Conservation (phyloP, 768 basidiomycete species). For the Mycena amicta region DNA sequence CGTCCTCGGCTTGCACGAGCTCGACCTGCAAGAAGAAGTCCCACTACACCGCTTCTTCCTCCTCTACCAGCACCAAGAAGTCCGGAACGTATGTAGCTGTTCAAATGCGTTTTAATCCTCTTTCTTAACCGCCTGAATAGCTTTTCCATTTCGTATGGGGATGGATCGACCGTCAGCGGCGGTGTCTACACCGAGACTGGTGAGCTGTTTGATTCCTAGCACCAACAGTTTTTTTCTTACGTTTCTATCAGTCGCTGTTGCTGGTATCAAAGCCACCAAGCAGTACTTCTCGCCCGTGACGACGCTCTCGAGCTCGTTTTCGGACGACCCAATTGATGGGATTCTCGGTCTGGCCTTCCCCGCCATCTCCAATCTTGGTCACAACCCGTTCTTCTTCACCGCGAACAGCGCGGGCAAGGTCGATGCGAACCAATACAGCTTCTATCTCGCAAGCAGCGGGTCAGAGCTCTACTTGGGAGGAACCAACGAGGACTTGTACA, state of each 20-base stretch:
- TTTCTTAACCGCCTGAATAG: no score
- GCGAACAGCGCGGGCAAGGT: conserved; percentile 36
- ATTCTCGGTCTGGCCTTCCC: conserved; percentile 40
- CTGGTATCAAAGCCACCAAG: conserved; percentile 16
- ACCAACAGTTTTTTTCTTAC: conserved; percentile 31
- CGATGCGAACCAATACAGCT: conserved; percentile 40
- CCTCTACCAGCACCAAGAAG: conserved; percentile 34
- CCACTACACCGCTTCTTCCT: conserved; percentile 30
- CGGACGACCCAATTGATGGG: conserved; percentile 13
- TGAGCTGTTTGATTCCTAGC: conserved; percentile 32
- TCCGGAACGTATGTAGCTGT: no score
- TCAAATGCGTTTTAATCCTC: no score
- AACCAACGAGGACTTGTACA: conserved; percentile 44
- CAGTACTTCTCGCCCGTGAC: conserved; percentile 37
- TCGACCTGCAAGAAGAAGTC: conserved; percentile 34
- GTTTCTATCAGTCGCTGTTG: conserved; percentile 8
- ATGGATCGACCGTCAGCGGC: conserved; percentile 44
- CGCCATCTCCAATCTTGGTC: conserved; percentile 31
- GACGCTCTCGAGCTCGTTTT: conserved; percentile 30
- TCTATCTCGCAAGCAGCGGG: conserved; percentile 41
- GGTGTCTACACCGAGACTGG: conserved; percentile 9
- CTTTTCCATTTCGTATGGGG: conserved; percentile 46
- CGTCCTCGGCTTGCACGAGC: conserved; percentile 31
- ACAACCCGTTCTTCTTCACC: conserved; percentile 43
- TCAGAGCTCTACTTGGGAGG: conserved; percentile 58